Conservation (phyloP, 2,329 filamentous ascomycete genomes). For the Colletotrichum cereale region DNA sequence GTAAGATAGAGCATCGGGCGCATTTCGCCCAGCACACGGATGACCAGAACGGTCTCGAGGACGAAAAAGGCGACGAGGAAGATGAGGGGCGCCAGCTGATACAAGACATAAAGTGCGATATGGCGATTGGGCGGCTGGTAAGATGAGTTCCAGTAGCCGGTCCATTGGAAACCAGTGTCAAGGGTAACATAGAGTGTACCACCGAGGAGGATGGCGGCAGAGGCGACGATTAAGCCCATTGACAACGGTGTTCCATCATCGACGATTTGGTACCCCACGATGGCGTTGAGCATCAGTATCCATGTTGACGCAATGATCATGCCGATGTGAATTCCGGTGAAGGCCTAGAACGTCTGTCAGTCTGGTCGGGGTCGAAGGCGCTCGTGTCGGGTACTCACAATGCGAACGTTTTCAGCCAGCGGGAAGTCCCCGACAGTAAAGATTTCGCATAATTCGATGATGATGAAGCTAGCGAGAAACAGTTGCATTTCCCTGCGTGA, state of each 20-base stretch:
- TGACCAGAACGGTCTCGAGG: conserved; percentile 85
- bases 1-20: conserved; percentile 93
- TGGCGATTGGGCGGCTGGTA: conserved; percentile 72
- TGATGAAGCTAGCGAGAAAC: conserved; percentile 86
- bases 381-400: conserved; percentile 67
- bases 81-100: conserved; percentile 88
- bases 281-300: conserved; percentile 91
- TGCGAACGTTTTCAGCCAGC: conserved; percentile 75
- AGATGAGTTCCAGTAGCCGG: conserved; percentile 78
- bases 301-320: conserved; percentile 89
- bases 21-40: conserved; percentile 87
- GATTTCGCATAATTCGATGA: conserved; percentile 95
- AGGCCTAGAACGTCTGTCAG: conserved; percentile 67
- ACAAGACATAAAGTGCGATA: conserved; percentile 92
- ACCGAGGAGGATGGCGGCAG: conserved; percentile 80
- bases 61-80: conserved; percentile 91
- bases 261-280: conserved; percentile 92
- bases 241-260: conserved; percentile 94
- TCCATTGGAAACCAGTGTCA: conserved; percentile 91
- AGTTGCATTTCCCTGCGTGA: conserved; percentile 89
- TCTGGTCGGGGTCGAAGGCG: neutral
- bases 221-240: conserved; percentile 78
- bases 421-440: conserved; percentile 95
- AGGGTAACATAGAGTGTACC: conserved; percentile 96
- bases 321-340: conserved; percentile 90